phyloP scores from a whole-genome alignment of 441 rosid species.

The Aleurites moluccanus region DNA sequence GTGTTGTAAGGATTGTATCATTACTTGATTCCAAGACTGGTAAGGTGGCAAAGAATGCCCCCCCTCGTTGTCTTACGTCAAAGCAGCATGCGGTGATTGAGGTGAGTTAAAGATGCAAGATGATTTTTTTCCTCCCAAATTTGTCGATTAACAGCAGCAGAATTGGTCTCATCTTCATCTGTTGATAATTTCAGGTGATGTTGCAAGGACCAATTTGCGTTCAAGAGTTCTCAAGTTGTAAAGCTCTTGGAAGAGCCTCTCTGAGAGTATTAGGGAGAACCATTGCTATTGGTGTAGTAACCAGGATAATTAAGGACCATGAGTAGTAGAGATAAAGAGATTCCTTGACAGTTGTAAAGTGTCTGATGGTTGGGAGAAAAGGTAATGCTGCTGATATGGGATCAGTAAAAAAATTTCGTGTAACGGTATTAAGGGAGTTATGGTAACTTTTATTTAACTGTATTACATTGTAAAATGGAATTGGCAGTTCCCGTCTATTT shows the following conservation, averaged over 20 bases:
- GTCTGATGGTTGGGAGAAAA: not conserved
- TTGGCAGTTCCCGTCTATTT: not conserved
- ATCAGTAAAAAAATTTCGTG: not conserved
- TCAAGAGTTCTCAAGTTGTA: conserved; percentile 66
- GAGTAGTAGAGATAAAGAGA: not conserved
- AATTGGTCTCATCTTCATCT: not conserved
- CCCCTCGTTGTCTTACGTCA: conserved; percentile 76
- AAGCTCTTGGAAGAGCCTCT: conserved; percentile 87
- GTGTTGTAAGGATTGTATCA: conserved; percentile 58
- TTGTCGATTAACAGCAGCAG: not conserved
- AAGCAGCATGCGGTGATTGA: conserved; percentile 86
- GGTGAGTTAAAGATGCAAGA: conserved; percentile 39
- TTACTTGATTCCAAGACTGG: conserved; percentile 90
- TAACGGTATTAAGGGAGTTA: not conserved
- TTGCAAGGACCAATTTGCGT: conserved; percentile 70
- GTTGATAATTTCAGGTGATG: conserved; percentile 48
- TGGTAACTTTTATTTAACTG: not conserved
- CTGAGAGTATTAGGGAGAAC: conserved; percentile 82
- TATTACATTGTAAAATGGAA: not conserved
- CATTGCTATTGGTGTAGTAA: conserved; percentile 73
- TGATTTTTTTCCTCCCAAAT: not conserved
- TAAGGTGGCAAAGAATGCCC: conserved; percentile 64
- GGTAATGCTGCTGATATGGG: not conserved
- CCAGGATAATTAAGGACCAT: conserved; percentile 58
- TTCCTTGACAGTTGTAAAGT: not conserved